Evolutionary conservation across 352 stramenopile genomes (phyloP).

Genomic region (Halophytophthora polymorphica): DNA sequence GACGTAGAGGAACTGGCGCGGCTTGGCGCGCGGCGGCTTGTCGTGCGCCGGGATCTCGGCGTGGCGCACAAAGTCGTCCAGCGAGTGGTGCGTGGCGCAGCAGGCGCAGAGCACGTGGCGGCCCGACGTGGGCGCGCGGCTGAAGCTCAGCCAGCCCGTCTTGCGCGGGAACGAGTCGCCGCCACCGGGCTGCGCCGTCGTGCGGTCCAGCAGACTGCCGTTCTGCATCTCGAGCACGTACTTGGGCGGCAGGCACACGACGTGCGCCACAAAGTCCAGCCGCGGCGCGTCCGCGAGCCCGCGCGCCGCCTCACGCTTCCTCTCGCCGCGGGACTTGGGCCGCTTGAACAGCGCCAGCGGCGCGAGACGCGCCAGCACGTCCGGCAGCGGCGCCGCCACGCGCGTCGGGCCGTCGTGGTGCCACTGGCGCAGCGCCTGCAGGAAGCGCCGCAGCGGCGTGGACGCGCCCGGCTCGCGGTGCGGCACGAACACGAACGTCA

Average conservation of each 20-base stretch:
- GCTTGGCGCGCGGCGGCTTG: slow-evolving; percentile 7
- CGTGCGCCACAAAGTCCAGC: slow-evolving; percentile 18
- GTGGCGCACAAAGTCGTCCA: slow-evolving; percentile 22
- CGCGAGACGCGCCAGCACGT: slow-evolving; percentile 3
- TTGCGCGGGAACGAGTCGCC: slow-evolving; percentile 26
- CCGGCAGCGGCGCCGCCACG: neutral
- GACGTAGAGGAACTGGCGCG: slow-evolving; percentile 21
- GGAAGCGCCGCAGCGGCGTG: slow-evolving; percentile 1
- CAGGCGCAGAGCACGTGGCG: slow-evolving; percentile 17
- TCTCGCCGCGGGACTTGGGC: slow-evolving; percentile 11
- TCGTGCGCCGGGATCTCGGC: slow-evolving; percentile 21
- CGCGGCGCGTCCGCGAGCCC: slow-evolving; percentile 1
- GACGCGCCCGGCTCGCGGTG: too few species aligned
- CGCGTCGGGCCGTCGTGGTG: neutral
- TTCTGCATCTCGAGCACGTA: slow-evolving; percentile 35
- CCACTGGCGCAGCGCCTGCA: neutral
- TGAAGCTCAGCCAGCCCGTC: slow-evolving; percentile 25
- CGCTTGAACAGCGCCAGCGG: slow-evolving; percentile 25
- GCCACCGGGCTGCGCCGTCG: slow-evolving; percentile 11
- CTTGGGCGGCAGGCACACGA: slow-evolving; percentile 27
- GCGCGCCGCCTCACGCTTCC: slow-evolving; percentile 3
- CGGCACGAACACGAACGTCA: too few species aligned
- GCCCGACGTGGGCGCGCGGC: neutral
- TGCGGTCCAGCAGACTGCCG: slow-evolving; percentile 22
- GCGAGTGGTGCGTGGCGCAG: slow-evolving; percentile 12